Conservation (phyloP, 768 basidiomycete species). For the Glaciozyma antarctica region DNA sequence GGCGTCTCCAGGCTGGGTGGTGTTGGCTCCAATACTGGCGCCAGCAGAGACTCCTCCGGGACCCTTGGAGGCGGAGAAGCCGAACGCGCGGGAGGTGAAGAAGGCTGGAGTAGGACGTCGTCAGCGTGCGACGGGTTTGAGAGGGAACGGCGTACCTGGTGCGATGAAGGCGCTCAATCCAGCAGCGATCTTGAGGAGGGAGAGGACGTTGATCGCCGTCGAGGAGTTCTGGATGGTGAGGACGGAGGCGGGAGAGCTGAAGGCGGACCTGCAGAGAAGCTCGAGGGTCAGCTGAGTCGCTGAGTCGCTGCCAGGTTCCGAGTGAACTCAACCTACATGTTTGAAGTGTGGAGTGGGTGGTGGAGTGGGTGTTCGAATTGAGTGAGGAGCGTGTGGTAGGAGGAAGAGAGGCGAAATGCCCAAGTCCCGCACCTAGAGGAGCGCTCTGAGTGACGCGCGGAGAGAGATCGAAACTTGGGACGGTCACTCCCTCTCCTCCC, state of each 20-base stretch:
- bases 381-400: no score
- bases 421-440: no score
- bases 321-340: no score
- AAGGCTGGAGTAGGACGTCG: neutral
- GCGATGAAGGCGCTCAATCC: neutral
- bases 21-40: slow-evolving; percentile 19
- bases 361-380: no score
- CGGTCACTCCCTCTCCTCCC: no score
- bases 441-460: no score
- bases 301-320: no score
- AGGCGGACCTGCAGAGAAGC: slow-evolving; percentile 21
- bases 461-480: no score
- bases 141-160: neutral
- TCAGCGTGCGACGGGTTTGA: slow-evolving; percentile 20
- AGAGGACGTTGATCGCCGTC: slow-evolving; percentile 24
- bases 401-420: no score
- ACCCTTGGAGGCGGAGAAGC: slow-evolving; percentile 10
- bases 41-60: slow-evolving; percentile 8
- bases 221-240: slow-evolving; percentile 25
- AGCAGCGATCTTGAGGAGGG: slow-evolving; percentile 11
- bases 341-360: no score
- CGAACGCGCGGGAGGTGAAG: slow-evolving; percentile 6
- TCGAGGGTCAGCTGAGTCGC: neutral
- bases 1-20: slow-evolving; percentile 10
- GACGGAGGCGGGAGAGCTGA: slow-evolving; percentile 28